Evolutionary conservation across 176 grass and related monocot species (phyloP).

Genomic region (Saccharum spontaneum): DNA sequence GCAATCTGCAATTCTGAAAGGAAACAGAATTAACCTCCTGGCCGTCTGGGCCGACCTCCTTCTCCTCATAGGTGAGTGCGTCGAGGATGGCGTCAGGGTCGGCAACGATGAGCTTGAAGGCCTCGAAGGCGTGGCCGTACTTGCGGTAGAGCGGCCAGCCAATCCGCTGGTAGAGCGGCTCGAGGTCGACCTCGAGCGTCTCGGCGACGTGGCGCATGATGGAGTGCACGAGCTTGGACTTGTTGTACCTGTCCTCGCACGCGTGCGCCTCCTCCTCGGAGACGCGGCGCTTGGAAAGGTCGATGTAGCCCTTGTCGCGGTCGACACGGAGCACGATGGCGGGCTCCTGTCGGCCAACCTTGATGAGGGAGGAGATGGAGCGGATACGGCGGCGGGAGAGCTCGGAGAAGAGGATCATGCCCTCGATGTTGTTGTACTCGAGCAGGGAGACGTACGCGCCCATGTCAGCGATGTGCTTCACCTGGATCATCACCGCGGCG

Average conservation of each 20-base stretch:
- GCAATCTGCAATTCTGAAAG: background rate
- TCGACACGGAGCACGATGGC: conserved; percentile 94
- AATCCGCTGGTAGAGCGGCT: conserved; percentile 75
- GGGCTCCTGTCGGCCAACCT: conserved; percentile 96
- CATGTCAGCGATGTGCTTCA: conserved; percentile 96
- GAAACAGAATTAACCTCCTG: conserved; percentile 45
- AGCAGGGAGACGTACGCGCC: conserved; percentile 91
- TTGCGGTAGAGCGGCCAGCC: conserved; percentile 90
- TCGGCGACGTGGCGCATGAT: conserved; percentile 99
- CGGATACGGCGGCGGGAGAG: conserved; percentile 91
- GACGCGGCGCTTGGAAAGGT: conserved; percentile 90
- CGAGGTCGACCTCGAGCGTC: conserved; percentile 79
- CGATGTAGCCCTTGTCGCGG: conserved; percentile 94
- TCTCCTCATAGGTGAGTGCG: conserved; percentile 51
- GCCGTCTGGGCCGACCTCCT: conserved; percentile 61
- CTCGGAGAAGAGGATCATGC: conserved; percentile 98
- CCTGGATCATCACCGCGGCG: conserved; percentile 95
- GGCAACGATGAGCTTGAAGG: conserved; percentile 69
- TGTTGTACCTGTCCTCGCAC: conserved; percentile 94
- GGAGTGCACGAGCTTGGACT: conserved; percentile 94
- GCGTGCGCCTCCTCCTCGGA: conserved; percentile 87
- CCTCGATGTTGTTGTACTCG: conserved; percentile 98
- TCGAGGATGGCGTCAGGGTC: conserved; percentile 70
- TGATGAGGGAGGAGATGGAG: conserved; percentile 89
- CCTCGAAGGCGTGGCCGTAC: conserved; percentile 90